phyloP scores from a whole-genome alignment of 2,329 filamentous ascomycete species.

The Sporothrix luriei region DNA sequence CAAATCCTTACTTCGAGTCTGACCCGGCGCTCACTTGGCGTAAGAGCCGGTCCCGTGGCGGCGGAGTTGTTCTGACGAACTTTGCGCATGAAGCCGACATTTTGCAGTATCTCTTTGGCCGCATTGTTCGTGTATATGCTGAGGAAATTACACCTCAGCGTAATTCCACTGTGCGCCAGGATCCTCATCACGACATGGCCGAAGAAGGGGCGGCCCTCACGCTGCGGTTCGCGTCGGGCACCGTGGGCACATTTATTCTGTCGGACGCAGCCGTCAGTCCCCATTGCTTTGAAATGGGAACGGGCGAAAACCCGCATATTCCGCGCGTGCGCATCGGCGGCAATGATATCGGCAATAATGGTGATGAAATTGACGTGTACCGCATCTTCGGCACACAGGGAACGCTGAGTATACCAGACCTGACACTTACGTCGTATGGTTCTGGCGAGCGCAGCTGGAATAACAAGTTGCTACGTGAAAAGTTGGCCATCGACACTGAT shows the following conservation, averaged over 20 bases:
- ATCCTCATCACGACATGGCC: background rate
- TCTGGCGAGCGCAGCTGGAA: constrained; percentile 14
- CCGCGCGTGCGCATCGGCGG: background rate
- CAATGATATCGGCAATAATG: constrained; percentile 34
- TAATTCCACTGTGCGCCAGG: background rate
- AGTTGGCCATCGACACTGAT: constrained; percentile 31
- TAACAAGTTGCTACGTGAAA: background rate
- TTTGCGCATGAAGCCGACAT: constrained; percentile 64
- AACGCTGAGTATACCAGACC: constrained; percentile 35
- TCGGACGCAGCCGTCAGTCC: constrained; percentile 56
- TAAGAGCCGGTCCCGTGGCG: constrained; percentile 43
- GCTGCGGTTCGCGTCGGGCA: constrained; percentile 55
- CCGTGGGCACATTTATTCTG: constrained; percentile 60
- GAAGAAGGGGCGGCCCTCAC: constrained; percentile 58
- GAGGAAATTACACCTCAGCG: constrained; percentile 52
- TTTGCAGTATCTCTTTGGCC: constrained; percentile 59
- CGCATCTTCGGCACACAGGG: constrained; percentile 45
- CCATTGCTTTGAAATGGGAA: constrained; percentile 59
- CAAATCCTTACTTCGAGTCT: constrained; percentile 53
- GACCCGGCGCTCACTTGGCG: constrained; percentile 51
- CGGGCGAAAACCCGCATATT: constrained; percentile 60
- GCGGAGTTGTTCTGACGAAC: constrained; percentile 57
- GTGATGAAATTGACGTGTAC: constrained; percentile 48
- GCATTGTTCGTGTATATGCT: constrained; percentile 55
- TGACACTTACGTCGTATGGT: constrained; percentile 31